Evolutionary conservation across 2,329 filamentous ascomycete genomes (phyloP).

Genomic region (Monosporascus cannonballus): DNA sequence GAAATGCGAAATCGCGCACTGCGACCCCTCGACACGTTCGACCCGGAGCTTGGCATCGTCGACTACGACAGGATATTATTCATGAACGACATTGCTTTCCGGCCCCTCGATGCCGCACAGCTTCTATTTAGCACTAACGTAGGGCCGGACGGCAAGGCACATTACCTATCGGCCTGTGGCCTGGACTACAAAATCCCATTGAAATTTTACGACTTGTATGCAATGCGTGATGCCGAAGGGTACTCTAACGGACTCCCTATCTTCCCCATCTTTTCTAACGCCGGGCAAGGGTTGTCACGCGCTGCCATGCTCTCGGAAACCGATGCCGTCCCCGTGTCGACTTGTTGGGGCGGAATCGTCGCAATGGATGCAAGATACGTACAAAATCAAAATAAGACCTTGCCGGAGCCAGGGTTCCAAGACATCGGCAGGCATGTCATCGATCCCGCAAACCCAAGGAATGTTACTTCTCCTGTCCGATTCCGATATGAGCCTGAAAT

Average conservation of each 20-base stretch:
- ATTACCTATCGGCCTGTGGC: conserved; percentile 64
- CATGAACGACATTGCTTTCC: conserved; percentile 59
- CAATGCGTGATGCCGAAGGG: conserved; percentile 61
- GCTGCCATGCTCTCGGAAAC: conserved; percentile 55
- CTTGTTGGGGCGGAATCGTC: conserved; percentile 75
- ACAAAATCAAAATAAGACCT: conserved; percentile 31
- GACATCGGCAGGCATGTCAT: conserved; percentile 28
- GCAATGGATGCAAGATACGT: conserved; percentile 58
- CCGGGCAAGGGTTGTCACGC: conserved; percentile 48
- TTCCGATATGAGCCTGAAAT: conserved; percentile 54
- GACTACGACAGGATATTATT: conserved; percentile 54
- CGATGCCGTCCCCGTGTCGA: conserved; percentile 62
- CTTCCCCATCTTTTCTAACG: conserved; percentile 60
- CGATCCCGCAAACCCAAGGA: conserved; percentile 25
- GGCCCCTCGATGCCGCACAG: conserved; percentile 45
- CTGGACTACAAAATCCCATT: conserved; percentile 64
- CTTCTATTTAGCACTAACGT: conserved; percentile 58
- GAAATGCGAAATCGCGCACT: conserved; percentile 67
- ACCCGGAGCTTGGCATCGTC: conserved; percentile 26
- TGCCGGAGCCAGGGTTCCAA: conserved; percentile 29
- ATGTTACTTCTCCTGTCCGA: conserved; percentile 35
- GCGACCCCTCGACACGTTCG: conserved; percentile 49
- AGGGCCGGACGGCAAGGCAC: conserved; percentile 42
- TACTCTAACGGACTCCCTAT: conserved; percentile 57
- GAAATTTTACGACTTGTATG: conserved; percentile 69